Base-by-base conservation (phyloP, 2,329 filamentous ascomycete species). In the Sphaerulina vaccinii region DNA sequence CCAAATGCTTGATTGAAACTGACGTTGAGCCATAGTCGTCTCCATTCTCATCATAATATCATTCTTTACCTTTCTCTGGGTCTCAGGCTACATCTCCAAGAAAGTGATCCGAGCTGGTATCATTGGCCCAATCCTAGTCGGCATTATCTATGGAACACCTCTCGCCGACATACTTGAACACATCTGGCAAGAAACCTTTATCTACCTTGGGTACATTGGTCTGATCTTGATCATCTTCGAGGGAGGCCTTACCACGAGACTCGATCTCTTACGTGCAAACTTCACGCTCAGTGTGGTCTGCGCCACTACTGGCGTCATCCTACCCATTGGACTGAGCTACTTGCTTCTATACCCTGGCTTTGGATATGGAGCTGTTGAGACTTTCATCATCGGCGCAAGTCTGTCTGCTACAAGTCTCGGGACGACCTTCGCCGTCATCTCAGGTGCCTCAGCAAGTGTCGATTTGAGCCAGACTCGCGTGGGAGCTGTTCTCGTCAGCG, bases 181-280 rank as follows among this genome's bases (percentile, higher is more conserved):
- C 4, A 55, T 68, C 18, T 76, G 73, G 75, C 73, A 77, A 55
- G 62, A 74, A 39, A 75, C 74, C 0, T 77, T 78, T 49, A 62
- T 78, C 3, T 68, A 68, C 2, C 55, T 78, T 18, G 75, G 76
- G 16, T 78, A 78, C 58, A 63, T 78, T 15, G 75, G 76, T 1
- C 61, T 78, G 38, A 73, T 79, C 39, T 60, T 79, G 33, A 76
- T 79, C 50, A 77, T 78, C 35, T 78, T 78, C 50, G 73, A 78
- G 65, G 76, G 75, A n/a, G 75, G 75, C 1, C 64, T 79, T 13
- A 70, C 71, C 8, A 68, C 75, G 23, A 72, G 74, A 0, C 60
- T 78, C 2, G 75, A 77, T 56, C 66, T 78, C 1, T 65, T 78
- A 8, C 71, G 71, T 58, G 66, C 70, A 24, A 77, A 77, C 51